Base-by-base conservation (phyloP, 2,329 filamentous ascomycete genomes). In the Aspergillus oerlinghausenensis region DNA sequence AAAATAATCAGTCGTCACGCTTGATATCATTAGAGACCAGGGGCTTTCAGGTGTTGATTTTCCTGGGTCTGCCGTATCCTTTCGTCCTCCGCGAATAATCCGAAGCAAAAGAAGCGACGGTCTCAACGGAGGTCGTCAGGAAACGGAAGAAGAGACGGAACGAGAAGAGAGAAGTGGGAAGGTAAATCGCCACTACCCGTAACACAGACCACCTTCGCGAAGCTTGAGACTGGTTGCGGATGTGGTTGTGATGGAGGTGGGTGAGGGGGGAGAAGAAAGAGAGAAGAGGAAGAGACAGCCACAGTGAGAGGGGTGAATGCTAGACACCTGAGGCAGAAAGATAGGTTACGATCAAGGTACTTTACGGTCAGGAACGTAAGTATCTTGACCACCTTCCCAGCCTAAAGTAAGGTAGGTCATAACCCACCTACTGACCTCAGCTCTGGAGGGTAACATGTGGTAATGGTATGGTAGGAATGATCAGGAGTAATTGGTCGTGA, bases 1-100 rank as follows among this genome's bases (percentile, higher is more conserved):
- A 50, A 19, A 26, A 32, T 55, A 60, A 63, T 57, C 61, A 56
- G 60, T 60, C 62, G 57, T 54, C 53, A 55, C 49, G 55, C 56
- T 54, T 51, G 55, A 61, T 54, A 56, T 55, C 56, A 59, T 42
- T 54, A 52, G 56, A 51, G 49, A 52, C 32, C 32, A 38, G 14
- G 32, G 14, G 32, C 14, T n/a, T 17, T 14, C 32, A 38, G 32
- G 32, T 38, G 32, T 38, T 17, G 32, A 8, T 17, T 38, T 38
- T 38, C 32, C 32, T 38, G 32, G 32, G 32, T 38, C 14, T 38
- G 32, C 17, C 32, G 32, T 38, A 38, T 38, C 32, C 14, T 38
- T 38, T 38, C 32, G 32, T 38, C 32, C 32, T 38, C 32, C 32
- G 32, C 32, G 32, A 52, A 25, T 21, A 25, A 25, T 28, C n/a